Evolutionary conservation across 192 early-diverging fungal species (phyloP).

Genomic region (Neocallimastix lanati): DNA sequence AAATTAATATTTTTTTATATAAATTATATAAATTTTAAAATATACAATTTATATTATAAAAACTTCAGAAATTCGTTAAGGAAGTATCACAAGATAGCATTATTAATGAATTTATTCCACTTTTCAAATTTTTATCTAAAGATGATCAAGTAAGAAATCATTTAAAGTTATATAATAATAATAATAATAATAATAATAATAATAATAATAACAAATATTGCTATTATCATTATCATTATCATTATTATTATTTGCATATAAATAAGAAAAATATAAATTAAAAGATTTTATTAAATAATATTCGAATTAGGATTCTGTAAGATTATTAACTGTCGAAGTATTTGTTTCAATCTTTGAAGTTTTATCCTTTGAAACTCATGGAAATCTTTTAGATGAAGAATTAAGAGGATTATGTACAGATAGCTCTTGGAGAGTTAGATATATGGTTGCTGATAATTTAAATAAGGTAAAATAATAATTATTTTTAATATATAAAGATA

Average conservation of each 20-base stretch:
- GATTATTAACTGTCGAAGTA: conserved; percentile 80
- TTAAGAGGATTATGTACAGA: conserved; percentile 67
- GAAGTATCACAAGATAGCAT: conserved; percentile 56
- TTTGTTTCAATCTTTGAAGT: conserved; percentile 73
- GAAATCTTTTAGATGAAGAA: conserved; percentile 44
- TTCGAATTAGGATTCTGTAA: conserved; percentile 98
- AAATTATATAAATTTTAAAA: no score
- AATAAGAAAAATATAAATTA: not conserved
- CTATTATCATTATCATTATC: no score
- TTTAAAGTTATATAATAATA: no score
- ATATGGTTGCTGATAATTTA: conserved; percentile 98
- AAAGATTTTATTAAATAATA: conserved; percentile 21
- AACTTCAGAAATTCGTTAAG: conserved; percentile 59
- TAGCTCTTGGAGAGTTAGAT: conserved; percentile 95
- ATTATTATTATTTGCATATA: no score
- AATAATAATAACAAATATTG: no score
- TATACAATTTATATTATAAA: no score
- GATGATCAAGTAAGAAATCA: conserved; percentile 35
- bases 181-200: no score
- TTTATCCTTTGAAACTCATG: conserved; percentile 58
- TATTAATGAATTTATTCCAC: conserved; percentile 63
- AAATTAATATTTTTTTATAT: no score
- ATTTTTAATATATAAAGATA: no score
- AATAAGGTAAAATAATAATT: conserved; percentile 43
- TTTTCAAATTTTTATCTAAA: conserved; percentile 69